Base-by-base conservation (phyloP, 768 basidiomycete species). In the Boletus sensibilis region DNA sequence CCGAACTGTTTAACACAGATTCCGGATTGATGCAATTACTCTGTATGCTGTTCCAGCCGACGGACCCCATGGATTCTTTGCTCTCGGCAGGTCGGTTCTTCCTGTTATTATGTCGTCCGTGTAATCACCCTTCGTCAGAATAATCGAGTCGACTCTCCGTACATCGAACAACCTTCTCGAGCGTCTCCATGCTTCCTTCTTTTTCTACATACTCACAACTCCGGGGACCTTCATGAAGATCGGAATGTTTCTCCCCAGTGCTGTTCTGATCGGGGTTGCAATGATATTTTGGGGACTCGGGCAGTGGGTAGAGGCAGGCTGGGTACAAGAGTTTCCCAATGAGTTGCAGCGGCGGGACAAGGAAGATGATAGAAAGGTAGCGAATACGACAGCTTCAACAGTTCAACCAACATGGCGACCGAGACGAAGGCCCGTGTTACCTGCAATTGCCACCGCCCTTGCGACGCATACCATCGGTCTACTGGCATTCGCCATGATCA, bases 161-260 rank as follows among this genome's bases (percentile, higher is more conserved):
- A 91, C 94, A 14, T 83, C 86, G 68, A 98, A 97, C 73, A 99
- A 99, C 68, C 81, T 98, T 7, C 80, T 98, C 20, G 97, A 99
- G 68, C 86, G 97, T 16, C 83, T 98, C 21, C 97, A 99, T 70
- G 95, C 95, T 2, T 98, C 96, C 0, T 95, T 96, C 74, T 98
- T 98, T 78, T 94, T 98, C 76, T 98, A 95, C 74, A 78, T 98
- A 58, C 63, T 74, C 21, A 68, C 72, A 13, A 73, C 76, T 38
- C 78, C 85, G 1, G 76, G 73, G 6, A 80, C 78, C 2, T 97
- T 96, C 74, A 81, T 93, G 63, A 91, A 95, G 68, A 93, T 98
- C 29, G 95, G 94, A 3, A 83, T 78, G 64, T 99, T 92, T 72
- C 79, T 99, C 8, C 95, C 96, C 0, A 92, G 91, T 53, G 91